Conservation (phyloP, 164 flowering plant genomes). For the Tinospora cordifolia region DNA sequence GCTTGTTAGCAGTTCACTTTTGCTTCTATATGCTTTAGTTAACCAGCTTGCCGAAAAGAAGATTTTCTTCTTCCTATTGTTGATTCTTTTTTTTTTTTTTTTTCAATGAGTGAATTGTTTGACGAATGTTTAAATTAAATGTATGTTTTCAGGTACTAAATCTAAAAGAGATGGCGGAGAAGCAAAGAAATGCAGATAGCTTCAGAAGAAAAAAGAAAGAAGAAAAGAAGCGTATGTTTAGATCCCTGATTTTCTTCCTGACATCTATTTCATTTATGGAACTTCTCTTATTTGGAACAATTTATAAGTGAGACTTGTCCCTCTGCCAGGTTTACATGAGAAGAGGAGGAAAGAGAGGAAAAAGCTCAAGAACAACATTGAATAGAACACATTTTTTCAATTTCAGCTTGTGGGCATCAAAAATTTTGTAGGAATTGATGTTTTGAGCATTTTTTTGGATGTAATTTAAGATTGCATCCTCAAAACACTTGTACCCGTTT, state of each 20-base stretch:
- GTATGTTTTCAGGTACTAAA: conserved; percentile 39
- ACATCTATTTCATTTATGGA: background rate
- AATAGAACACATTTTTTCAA: background rate
- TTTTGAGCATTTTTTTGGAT: too few species aligned
- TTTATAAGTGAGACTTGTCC: background rate
- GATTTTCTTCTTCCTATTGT: background rate
- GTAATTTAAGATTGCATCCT: too few species aligned
- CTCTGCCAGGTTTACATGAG: conserved; percentile 43
- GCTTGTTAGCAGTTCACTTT: background rate
- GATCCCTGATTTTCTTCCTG: background rate
- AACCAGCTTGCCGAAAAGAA: too few species aligned
- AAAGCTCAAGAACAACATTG: conserved; percentile 18
- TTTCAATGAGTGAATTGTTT: background rate
- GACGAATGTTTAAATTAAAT: background rate
- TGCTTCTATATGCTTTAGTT: background rate
- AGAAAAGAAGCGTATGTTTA: conserved; percentile 50
- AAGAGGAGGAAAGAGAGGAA: conserved; percentile 53
- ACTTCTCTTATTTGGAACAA: background rate
- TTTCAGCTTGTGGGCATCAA: too few species aligned
- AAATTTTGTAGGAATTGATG: too few species aligned
- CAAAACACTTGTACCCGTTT: too few species aligned
- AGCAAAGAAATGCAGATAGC: conserved; percentile 27
- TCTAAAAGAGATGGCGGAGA: conserved; percentile 39
- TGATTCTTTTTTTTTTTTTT: background rate
- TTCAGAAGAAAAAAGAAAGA: conserved; percentile 49